Percentiles rank a stretch among this genome's conserved stretches.
Conservation (phyloP, 202 grass and related monocot species). For the Panicum hallii region DNA sequence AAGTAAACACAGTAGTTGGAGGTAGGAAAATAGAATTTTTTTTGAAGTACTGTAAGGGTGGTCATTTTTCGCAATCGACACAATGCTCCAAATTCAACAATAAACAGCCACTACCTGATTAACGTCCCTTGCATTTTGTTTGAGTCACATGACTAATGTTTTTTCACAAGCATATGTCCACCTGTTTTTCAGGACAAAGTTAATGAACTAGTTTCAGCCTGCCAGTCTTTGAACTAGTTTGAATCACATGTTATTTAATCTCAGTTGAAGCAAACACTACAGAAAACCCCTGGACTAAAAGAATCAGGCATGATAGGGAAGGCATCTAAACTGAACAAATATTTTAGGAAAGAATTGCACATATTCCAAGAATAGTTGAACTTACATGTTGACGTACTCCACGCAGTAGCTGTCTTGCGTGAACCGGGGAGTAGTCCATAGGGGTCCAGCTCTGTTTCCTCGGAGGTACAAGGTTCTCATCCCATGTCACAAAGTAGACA, state of each 20-base stretch:
- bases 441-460: constrained; percentile 72
- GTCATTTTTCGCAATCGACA: too few relatives aligned
- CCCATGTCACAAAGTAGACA: constrained; percentile 92
- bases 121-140: neutral
- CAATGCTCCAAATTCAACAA: too few relatives aligned
- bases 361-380: neutral
- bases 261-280: neutral
- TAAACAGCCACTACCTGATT: neutral
- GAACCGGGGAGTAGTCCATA: constrained; percentile 71
- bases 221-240: neutral
- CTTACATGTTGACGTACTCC: constrained; percentile 56
- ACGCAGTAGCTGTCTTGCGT: constrained; percentile 47
- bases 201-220: neutral
- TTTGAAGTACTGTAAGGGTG: too few relatives aligned
- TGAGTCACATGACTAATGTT: neutral
- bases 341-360: neutral
- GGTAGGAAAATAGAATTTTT: too few relatives aligned
- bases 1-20: too few relatives aligned
- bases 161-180: neutral
- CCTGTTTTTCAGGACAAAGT: neutral
- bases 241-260: neutral
- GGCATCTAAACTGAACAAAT: neutral
- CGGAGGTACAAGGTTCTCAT: constrained; percentile 79
- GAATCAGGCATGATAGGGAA: neutral
- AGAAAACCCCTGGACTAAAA: neutral